Conservation (phyloP, 2,329 filamentous ascomycete genomes). For the Fusarium coicis region DNA sequence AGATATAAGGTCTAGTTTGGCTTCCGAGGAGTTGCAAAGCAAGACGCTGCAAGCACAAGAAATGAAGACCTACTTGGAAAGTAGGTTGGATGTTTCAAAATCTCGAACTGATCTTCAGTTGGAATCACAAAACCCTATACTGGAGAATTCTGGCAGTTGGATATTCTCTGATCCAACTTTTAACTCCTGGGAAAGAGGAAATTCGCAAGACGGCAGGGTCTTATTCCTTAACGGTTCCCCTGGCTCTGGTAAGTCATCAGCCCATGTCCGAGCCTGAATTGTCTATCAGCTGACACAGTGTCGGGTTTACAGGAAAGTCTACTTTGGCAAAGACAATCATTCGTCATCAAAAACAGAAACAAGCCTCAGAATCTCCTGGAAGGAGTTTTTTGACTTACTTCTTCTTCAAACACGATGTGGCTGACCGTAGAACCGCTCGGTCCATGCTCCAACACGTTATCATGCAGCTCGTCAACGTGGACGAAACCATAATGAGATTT, state of each 20-base stretch:
- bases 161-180: accelerated
- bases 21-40: accelerated
- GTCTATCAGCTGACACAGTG: too few species aligned
- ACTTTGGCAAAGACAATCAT: neutral
- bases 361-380: accelerated
- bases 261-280: too few species aligned
- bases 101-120: accelerated
- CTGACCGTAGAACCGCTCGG: accelerated
- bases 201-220: accelerated
- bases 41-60: accelerated
- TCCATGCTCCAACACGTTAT: neutral
- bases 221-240: neutral
- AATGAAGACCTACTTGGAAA: neutral
- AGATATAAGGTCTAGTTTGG: accelerated
- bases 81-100: accelerated
- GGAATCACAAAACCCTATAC: accelerated
- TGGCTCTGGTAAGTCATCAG: neutral
- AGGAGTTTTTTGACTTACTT: neutral
- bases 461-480: accelerated
- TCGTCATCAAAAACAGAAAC: accelerated
- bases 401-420: neutral
- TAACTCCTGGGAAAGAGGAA: accelerated
- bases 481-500: neutral
- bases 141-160: accelerated
- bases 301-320: too few species aligned